Evolutionary conservation across 1,284 basidiomycete genomes (phyloP), one percentile per base, ranked within the genome.

Genomic region (Gomphus bonarii): DNA sequence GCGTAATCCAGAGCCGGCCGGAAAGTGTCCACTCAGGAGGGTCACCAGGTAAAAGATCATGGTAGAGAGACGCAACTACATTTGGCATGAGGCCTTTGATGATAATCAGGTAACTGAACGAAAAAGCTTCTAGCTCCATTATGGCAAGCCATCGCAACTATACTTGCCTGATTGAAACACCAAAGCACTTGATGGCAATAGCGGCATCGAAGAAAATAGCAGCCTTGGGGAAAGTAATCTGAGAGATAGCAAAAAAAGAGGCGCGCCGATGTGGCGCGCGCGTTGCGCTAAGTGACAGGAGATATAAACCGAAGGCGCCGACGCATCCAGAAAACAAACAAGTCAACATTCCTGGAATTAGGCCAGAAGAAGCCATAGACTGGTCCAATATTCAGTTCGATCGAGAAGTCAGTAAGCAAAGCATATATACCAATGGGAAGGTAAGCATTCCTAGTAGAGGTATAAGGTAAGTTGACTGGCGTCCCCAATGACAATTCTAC

Each of bases 121-220:
- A 56, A 56, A 56, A 56, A 54, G 33, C 58, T 31, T 30, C 36
- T n/a, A 18, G 28, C 28, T n/a, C 30, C n/a, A n/a, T n/a, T 47
- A 50, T 33, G n/a, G 1, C 12, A 42, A 31, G 28, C 55, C 48
- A 55, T 48, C 40, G 36, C 16, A 60, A 64, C 63, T 70, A 1
- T 7, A 18, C 78, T 53, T 70, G 91, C 75, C 92, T 95, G 63
- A 97, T 88, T 38, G 91, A 94, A 8, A 99, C 97, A 33, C 97
- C 97, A 68, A 95, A 95, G 69, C 93, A 97, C 69, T 97, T 97
- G 69, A 89, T 86, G 2, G 94, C 95, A 64, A 99, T 97, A 7
- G 95, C 95, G 3, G 85, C 80, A 70, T 99, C 91, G 64, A 95
- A 93, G 68, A 91, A 88, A 55, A 91, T 75, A 0, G 88, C 87